Percentiles rank a stretch among this genome's conserved stretches.
phyloP scores from a whole-genome alignment of 2,329 filamentous ascomycete genomes.

The Knufia fluminis region DNA sequence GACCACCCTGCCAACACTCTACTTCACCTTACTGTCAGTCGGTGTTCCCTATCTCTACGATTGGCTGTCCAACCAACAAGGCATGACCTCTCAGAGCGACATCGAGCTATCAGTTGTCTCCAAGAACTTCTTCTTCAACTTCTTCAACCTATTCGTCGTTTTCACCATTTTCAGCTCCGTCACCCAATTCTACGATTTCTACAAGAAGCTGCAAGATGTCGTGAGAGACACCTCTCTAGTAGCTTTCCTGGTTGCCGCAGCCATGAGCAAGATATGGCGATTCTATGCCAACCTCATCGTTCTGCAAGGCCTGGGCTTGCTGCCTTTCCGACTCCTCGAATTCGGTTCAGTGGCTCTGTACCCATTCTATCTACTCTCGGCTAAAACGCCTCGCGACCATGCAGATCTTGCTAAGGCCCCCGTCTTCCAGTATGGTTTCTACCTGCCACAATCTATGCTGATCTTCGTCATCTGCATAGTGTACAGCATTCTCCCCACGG shows the following conservation, averaged over 20 bases:
- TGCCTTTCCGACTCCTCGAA: constrained; percentile 84
- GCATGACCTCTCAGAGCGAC: constrained; percentile 89
- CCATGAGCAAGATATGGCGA: constrained; percentile 62
- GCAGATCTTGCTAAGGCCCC: constrained; percentile 73
- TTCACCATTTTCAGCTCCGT: constrained; percentile 83
- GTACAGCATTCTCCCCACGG: constrained; percentile 75
- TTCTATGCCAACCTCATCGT: constrained; percentile 96
- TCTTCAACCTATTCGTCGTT: constrained; percentile 96
- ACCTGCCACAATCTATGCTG: constrained; percentile 81
- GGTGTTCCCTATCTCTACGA: constrained; percentile 91
- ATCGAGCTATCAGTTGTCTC: constrained; percentile 90
- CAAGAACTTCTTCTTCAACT: constrained; percentile 99
- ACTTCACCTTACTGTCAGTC: constrained; percentile 79
- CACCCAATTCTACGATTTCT: constrained; percentile 60
- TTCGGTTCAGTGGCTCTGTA: constrained; percentile 79
- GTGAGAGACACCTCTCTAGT: constrained; percentile 72
- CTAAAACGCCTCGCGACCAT: constrained; percentile 83
- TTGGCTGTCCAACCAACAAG: constrained; percentile 81
- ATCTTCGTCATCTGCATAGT: constrained; percentile 93
- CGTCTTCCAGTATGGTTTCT: constrained; percentile 91
- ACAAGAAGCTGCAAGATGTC: constrained; percentile 57
- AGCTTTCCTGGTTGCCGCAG: constrained; percentile 63
- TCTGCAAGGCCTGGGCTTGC: constrained; percentile 84
- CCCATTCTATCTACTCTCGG: constrained; percentile 65
- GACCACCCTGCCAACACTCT: constrained; percentile 76